These are phyloP conservation scores for Suillus ampliporus DNA, from an alignment of 768 basidiomycete genomes.

Conservation along the genomic window DNA sequence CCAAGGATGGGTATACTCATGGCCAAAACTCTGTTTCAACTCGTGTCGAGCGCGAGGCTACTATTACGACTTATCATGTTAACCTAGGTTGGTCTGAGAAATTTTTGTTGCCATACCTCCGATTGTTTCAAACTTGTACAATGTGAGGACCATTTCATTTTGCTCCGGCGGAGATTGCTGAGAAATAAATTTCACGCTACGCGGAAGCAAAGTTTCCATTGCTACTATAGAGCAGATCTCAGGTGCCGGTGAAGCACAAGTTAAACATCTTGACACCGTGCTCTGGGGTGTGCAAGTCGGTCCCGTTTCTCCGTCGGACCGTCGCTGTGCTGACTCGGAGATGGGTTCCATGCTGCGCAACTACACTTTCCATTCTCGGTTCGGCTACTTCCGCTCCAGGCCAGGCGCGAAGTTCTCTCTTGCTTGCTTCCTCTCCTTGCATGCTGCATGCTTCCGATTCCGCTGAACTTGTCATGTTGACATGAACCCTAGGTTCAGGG, in stretches of 20 bases:
- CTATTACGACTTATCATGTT: constrained; percentile 4
- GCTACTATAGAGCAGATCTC: too few species aligned
- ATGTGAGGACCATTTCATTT: neutral
- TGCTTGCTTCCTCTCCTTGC: constrained; percentile 8
- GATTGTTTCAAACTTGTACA: neutral
- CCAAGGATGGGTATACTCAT: constrained; percentile 39
- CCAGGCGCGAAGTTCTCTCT: constrained; percentile 2
- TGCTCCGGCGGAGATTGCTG: constrained; percentile 36
- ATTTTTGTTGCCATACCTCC: constrained; percentile 5
- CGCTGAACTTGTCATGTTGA: constrained; percentile 6
- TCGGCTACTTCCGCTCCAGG: constrained; percentile 32
- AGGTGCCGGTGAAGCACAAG: neutral
- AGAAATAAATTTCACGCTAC: constrained; percentile 19
- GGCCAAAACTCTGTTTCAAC: constrained; percentile 19
- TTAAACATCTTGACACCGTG: neutral
- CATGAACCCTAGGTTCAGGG: constrained; percentile 28
- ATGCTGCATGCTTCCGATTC: constrained; percentile 19
- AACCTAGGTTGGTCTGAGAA: constrained; percentile 7
- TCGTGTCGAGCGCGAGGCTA: constrained; percentile 6
- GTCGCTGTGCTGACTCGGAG: constrained; percentile 5
- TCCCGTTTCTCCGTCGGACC: constrained; percentile 15
- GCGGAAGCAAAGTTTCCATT: constrained; percentile 9
- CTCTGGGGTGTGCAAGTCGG: constrained; percentile 5
- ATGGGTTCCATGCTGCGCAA: neutral
- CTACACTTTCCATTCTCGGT: constrained; percentile 18